These are phyloP conservation scores for Pyrenophora graminea DNA, from an alignment of 2,329 filamentous ascomycete genomes.

Conservation along the genomic window DNA sequence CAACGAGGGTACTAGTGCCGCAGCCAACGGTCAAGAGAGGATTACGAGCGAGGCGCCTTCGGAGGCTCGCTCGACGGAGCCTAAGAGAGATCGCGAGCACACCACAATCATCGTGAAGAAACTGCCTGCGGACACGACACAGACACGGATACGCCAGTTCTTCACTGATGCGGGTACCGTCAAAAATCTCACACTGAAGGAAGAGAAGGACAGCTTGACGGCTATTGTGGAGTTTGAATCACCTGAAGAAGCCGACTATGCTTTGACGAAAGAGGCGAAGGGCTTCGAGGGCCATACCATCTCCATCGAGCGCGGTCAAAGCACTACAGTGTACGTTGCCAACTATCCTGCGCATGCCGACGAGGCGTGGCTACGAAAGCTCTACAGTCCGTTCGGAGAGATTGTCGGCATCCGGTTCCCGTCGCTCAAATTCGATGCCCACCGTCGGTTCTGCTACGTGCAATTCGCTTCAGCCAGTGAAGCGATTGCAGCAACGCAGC, in stretches of 20 bases:
- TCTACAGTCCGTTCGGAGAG: conserved; percentile 74
- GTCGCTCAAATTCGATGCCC: conserved; percentile 84
- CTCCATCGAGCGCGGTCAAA: conserved; percentile 72
- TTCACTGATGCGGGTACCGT: conserved; percentile 90
- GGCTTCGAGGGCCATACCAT: conserved; percentile 75
- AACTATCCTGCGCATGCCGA: conserved; percentile 84
- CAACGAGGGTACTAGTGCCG: conserved; percentile 14
- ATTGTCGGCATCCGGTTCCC: conserved; percentile 87
- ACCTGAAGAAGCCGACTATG: conserved; percentile 78
- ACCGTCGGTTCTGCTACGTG: conserved; percentile 92
- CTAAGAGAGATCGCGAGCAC: conserved; percentile 87
- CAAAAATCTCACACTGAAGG: conserved; percentile 72
- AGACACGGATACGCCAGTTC: conserved; percentile 80
- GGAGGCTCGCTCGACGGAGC: conserved; percentile 37
- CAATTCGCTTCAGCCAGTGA: conserved; percentile 69
- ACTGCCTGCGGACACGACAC: conserved; percentile 70
- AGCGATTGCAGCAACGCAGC: conserved; percentile 62
- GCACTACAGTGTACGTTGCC: conserved; percentile 83
- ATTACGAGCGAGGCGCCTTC: conserved; percentile 43
- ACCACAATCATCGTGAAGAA: conserved; percentile 81
- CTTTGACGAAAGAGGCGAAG: conserved; percentile 80
- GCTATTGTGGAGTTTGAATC: conserved; percentile 85
- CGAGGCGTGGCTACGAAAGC: conserved; percentile 67
- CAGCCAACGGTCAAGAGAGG: conserved; percentile 22
- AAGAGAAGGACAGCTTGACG: conserved; percentile 64